Conservation (phyloP, 345 rosid species). For the Psidium friedrichsthalianum region DNA sequence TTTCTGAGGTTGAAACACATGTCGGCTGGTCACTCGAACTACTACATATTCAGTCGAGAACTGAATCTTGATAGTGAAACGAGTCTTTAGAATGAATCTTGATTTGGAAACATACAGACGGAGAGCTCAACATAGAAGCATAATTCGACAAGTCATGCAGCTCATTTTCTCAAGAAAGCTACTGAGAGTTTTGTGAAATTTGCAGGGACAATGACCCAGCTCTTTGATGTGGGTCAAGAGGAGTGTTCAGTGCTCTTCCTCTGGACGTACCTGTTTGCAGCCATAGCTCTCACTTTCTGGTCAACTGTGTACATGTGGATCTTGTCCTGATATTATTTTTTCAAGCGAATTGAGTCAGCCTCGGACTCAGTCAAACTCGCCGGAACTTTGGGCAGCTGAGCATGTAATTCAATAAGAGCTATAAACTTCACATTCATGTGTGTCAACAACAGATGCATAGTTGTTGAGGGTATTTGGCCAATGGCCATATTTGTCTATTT, state of each 20-base stretch:
- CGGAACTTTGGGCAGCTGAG: background rate
- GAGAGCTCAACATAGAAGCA: background rate
- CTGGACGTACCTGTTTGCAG: slow-evolving; percentile 77
- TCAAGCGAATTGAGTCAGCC: background rate
- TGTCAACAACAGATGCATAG: background rate
- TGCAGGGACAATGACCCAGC: slow-evolving; percentile 75
- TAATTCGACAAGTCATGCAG: background rate
- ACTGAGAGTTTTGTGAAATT: background rate
- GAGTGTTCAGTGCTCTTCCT: slow-evolving; percentile 83
- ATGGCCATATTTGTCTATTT: too few relatives aligned
- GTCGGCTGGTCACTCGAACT: background rate
- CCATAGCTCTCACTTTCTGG: slow-evolving; percentile 62
- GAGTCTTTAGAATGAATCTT: background rate
- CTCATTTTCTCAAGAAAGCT: background rate
- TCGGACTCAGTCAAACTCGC: too few relatives aligned
- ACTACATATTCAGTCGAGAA: background rate
- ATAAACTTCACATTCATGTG: background rate
- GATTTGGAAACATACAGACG: background rate
- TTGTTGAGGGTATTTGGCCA: too few relatives aligned
- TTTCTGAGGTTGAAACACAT: background rate
- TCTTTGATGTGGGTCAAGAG: slow-evolving; percentile 77
- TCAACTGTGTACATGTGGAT: slow-evolving; percentile 75
- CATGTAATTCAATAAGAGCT: background rate
- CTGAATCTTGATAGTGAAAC: background rate
- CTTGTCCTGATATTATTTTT: slow-evolving; percentile 26